Evolutionary conservation across 768 basidiomycete genomes (phyloP).

Genomic region (Lactarius evosmus): DNA sequence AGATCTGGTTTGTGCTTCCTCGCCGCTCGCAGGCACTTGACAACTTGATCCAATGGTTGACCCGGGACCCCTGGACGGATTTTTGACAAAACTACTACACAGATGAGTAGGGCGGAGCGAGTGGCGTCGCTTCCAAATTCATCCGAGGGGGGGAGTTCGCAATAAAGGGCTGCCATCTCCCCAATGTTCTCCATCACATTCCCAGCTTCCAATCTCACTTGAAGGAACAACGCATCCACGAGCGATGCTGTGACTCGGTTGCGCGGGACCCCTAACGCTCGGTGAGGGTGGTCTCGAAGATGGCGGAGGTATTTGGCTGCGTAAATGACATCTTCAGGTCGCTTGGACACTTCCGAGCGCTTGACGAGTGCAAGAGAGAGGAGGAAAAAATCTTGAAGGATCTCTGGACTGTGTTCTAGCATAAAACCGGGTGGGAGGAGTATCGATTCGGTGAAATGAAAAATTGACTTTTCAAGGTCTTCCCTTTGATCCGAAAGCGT

Average conservation of each 20-base stretch:
- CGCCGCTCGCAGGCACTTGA: neutral
- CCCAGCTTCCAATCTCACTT: neutral
- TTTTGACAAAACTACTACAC: neutral
- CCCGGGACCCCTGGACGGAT: neutral
- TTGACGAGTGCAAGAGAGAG: too few species aligned
- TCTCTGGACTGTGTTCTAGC: too few species aligned
- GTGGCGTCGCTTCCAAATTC: neutral
- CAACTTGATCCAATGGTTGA: neutral
- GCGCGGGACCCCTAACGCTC: neutral
- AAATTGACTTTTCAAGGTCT: neutral
- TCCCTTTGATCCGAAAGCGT: neutral
- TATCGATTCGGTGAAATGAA: neutral
- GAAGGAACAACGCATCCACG: neutral
- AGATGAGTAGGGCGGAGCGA: neutral
- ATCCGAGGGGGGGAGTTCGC: neutral
- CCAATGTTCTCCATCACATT: neutral
- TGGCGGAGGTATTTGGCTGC: neutral
- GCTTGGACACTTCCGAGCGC: neutral
- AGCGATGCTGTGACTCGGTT: neutral
- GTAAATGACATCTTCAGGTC: neutral
- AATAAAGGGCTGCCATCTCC: neutral
- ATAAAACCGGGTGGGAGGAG: neutral
- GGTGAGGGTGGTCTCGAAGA: neutral
- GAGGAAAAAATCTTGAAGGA: too few species aligned
- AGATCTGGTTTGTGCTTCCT: neutral